Conservation (phyloP, 768 basidiomycete genomes). For the Mrakia blollopis region DNA sequence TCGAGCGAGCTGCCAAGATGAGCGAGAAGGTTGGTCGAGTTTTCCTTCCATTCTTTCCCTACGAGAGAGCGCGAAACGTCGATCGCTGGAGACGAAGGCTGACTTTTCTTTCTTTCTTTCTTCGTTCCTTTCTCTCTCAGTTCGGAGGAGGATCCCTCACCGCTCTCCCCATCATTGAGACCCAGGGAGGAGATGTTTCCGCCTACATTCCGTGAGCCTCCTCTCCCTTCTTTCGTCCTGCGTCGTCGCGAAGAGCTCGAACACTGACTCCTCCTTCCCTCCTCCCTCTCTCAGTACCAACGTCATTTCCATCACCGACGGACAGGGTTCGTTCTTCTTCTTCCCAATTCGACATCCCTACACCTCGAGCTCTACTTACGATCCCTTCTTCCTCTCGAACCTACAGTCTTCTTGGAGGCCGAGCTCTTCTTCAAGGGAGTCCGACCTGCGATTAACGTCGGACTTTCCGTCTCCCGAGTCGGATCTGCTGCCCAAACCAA, state of each 20-base stretch:
- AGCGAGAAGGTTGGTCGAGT: slow-evolving; percentile 67
- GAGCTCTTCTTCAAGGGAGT: slow-evolving; percentile 99
- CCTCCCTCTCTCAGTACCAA: slow-evolving; percentile 47
- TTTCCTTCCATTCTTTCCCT: neutral
- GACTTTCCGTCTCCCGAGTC: slow-evolving; percentile 99
- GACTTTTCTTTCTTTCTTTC: neutral
- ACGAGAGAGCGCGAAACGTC: neutral
- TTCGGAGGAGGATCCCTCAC: slow-evolving; percentile 98
- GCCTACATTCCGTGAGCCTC: slow-evolving; percentile 84
- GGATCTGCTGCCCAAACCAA: slow-evolving; percentile 99
- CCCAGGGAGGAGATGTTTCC: slow-evolving; percentile 99
- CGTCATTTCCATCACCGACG: slow-evolving; percentile 99
- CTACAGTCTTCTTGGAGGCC: slow-evolving; percentile 91
- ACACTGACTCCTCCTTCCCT: neutral
- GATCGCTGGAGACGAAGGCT: no score
- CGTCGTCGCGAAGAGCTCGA: neutral
- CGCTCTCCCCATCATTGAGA: slow-evolving; percentile 98
- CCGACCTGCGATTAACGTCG: slow-evolving; percentile 99
- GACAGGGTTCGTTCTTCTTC: slow-evolving; percentile 52
- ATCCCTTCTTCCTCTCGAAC: no score
- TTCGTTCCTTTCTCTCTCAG: slow-evolving; percentile 19
- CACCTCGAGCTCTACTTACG: no score
- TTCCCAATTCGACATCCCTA: no score
- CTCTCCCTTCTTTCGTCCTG: neutral
- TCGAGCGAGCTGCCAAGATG: slow-evolving; percentile 99